Conservation (phyloP, 345 rosid species). For the Eucalyptus globulus region DNA sequence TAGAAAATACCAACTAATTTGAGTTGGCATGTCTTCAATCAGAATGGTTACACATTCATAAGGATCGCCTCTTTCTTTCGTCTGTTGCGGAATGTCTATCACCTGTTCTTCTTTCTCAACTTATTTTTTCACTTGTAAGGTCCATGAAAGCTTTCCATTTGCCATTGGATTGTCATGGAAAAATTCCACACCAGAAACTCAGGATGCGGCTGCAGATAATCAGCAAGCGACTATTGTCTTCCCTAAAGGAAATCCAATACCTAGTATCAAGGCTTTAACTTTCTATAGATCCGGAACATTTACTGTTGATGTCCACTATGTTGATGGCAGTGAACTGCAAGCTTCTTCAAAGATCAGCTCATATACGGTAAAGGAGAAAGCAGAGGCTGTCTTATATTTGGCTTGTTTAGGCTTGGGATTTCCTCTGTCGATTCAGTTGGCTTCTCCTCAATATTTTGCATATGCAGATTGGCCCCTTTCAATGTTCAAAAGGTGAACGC, state of each 20-base stretch:
- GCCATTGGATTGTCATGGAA: constrained; percentile 76
- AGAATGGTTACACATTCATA: background rate
- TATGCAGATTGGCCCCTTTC: constrained; percentile 88
- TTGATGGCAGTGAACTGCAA: constrained; percentile 49
- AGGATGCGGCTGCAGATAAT: constrained; percentile 51
- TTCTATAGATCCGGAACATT: constrained; percentile 75
- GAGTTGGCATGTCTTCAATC: background rate
- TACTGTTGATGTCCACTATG: constrained; percentile 64
- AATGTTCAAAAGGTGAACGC: constrained; percentile 51
- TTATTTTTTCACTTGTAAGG: constrained; percentile 15
- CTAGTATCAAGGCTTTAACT: constrained; percentile 80
- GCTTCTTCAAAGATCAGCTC: constrained; percentile 67
- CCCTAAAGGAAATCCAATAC: constrained; percentile 78
- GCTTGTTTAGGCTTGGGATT: background rate
- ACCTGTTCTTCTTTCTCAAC: background rate
- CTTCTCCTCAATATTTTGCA: background rate
- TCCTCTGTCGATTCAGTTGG: background rate
- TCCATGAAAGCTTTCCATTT: constrained; percentile 81
- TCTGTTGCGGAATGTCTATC: background rate
- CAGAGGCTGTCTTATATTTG: background rate
- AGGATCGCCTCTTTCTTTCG: background rate
- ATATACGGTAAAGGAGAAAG: constrained; percentile 37
- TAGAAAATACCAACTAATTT: background rate
- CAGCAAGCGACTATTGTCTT: constrained; percentile 73
- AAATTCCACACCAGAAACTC: constrained; percentile 49